These are phyloP conservation scores for Phytophthora quininea DNA, from an alignment of 352 stramenopile genomes.

Conservation along the genomic window DNA sequence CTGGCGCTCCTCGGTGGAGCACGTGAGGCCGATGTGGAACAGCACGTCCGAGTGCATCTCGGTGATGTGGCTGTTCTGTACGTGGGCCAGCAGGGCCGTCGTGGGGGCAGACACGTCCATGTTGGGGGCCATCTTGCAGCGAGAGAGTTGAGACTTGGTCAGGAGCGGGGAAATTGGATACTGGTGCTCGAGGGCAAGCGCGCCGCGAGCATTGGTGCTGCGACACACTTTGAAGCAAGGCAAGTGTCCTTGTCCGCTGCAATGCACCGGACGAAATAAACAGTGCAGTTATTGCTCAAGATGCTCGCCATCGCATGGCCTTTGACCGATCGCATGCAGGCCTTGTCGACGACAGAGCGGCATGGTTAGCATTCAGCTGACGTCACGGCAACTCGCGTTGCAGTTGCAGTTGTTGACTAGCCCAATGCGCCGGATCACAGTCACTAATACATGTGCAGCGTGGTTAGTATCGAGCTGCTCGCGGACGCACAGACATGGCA, in stretches of 20 bases:
- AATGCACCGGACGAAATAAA: background rate
- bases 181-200: constrained; percentile 4
- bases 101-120: constrained; percentile 23
- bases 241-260: background rate
- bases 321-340: background rate
- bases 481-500: constrained; percentile 16
- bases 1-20: constrained; percentile 50
- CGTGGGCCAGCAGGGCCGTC: constrained; percentile 36
- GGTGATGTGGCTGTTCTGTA: constrained; percentile 68
- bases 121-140: constrained; percentile 36
- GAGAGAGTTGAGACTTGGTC: constrained; percentile 8
- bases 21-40: constrained; percentile 80
- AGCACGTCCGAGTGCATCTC: constrained; percentile 71
- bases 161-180: constrained; percentile 26
- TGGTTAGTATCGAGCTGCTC: constrained; percentile 30
- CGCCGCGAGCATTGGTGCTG: background rate
- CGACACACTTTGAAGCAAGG: background rate
- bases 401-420: background rate
- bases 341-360: constrained; percentile 1
- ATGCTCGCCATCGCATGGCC: too few relatives aligned
- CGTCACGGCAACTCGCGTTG: constrained; percentile 3
- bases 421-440: too few relatives aligned
- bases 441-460: background rate
- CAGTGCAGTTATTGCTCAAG: too few relatives aligned
- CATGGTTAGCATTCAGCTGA: constrained; percentile 6